Base-by-base conservation (phyloP, 768 basidiomycete genomes). In the Kwoniella bestiolae region DNA sequence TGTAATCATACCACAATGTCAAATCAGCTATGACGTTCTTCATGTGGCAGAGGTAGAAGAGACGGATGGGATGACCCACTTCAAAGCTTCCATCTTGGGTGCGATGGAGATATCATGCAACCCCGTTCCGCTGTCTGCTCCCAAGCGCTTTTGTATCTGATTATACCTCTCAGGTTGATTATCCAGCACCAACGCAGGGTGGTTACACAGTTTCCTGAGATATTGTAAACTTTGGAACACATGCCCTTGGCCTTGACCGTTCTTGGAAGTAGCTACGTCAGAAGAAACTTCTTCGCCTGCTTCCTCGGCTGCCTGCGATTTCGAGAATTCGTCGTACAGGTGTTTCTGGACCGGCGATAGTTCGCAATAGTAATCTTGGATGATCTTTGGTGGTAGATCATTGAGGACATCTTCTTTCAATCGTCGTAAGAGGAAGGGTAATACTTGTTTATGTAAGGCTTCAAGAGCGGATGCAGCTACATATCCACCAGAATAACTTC, bases 301-400 rank as follows among this genome's bases (percentile, higher is more conserved):
- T 45, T 86, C 85, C 38, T 83, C 73, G 65, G 84, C 85, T 31
- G 89, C 91, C 64, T 87, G 87, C 5, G 93, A 92, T 75, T 86
- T 87, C 1, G 90, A 87, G 78, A 94, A 97, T 74, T 95, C 90
- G 76, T 98, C 96, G 77, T 98, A 99, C 18, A 99, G 86, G 66
- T 87, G 85, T 79, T 93, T 94, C 83, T 99, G 96, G 21, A 98
- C 82, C 0, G 93, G 91, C 0, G 95, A 97, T 3, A 99, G 86
- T 77, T 98, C 95, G 84, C 94, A 97, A 77, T 97, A 94, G 80
- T 98, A 98, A 79, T 99, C 96, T 81, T 99, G 96, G 63, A 99
- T 98, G 80, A 99, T 99, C 83, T 99, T 98, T 3, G 96, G 96
- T 1, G 96, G 96, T 2, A 99, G 84, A 78, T 99, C 96, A 67